phyloP scores from a whole-genome alignment of 768 basidiomycete genomes.

The Flagelloscypha sp. region DNA sequence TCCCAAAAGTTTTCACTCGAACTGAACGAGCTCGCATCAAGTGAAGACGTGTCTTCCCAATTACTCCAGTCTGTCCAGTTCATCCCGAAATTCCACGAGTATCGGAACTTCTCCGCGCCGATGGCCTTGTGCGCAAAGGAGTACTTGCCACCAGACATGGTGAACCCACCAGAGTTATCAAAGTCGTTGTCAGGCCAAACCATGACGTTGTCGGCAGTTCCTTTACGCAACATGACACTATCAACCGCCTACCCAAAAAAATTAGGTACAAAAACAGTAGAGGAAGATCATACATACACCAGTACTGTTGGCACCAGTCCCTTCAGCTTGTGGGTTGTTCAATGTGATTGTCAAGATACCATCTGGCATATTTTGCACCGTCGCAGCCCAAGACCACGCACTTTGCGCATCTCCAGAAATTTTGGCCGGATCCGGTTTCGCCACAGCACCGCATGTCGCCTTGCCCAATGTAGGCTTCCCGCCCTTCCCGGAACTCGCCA shows the following conservation, averaged over 20 bases:
- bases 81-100: slow-evolving; percentile 78
- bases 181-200: slow-evolving; percentile 85
- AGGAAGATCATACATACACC: slow-evolving; percentile 35
- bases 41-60: slow-evolving; percentile 67
- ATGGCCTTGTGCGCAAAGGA: slow-evolving; percentile 74
- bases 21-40: slow-evolving; percentile 51
- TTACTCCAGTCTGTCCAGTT: slow-evolving; percentile 76
- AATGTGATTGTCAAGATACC: slow-evolving; percentile 74
- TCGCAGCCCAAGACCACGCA: slow-evolving; percentile 66
- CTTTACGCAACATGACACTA: slow-evolving; percentile 77
- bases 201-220: slow-evolving; percentile 64
- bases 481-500: slow-evolving; percentile 61
- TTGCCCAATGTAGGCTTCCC: slow-evolving; percentile 44
- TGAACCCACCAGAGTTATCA: slow-evolving; percentile 47
- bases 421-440: slow-evolving; percentile 36
- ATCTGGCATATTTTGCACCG: slow-evolving; percentile 67
- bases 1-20: slow-evolving; percentile 53
- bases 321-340: slow-evolving; percentile 40
- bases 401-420: slow-evolving; percentile 53
- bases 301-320: slow-evolving; percentile 35
- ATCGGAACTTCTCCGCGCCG: slow-evolving; percentile 84
- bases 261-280: slow-evolving; percentile 7
- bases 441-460: slow-evolving; percentile 41
- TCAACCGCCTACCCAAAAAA: slow-evolving; percentile 44
- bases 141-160: slow-evolving; percentile 53